phyloP scores from a whole-genome alignment of 2,329 filamentous ascomycete genomes.

The Alternaria rosae region DNA sequence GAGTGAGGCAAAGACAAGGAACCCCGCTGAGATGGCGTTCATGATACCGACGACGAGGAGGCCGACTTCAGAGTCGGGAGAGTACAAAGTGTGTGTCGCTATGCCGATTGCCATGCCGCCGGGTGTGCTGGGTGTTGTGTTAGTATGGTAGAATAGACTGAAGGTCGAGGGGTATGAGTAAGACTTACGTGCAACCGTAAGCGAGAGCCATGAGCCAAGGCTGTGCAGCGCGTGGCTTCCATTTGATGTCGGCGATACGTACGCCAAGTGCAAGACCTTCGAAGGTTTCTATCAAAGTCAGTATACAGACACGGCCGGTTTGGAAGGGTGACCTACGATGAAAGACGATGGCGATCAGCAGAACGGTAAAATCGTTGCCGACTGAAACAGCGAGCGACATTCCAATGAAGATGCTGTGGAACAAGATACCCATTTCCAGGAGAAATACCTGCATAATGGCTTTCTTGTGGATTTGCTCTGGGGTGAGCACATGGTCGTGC shows the following conservation, averaged over 20 bases:
- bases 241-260: conserved; percentile 79
- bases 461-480: conserved; percentile 38
- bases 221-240: conserved; percentile 39
- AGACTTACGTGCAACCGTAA: conserved; percentile 63
- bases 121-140: conserved; percentile 62
- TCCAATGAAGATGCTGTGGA: conserved; percentile 70
- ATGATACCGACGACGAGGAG: conserved; percentile 85
- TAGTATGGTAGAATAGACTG: background rate
- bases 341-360: conserved; percentile 68
- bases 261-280: conserved; percentile 86
- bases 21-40: conserved; percentile 82
- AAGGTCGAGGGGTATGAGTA: background rate
- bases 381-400: conserved; percentile 66
- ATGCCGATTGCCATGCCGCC: conserved; percentile 85
- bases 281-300: conserved; percentile 68
- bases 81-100: conserved; percentile 78
- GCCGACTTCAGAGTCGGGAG: conserved; percentile 77
- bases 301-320: background rate
- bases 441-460: conserved; percentile 48
- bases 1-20: conserved; percentile 81
- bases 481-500: conserved; percentile 18
- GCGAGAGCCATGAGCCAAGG: conserved; percentile 78
- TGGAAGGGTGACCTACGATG: conserved; percentile 50
- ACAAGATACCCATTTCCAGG: conserved; percentile 67
- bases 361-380: conserved; percentile 60